A percentile compares a stretch with the other conserved stretches of the same genome.
Conservation (phyloP, 176 grass and related monocot species). For the Metroxylon sagu region DNA sequence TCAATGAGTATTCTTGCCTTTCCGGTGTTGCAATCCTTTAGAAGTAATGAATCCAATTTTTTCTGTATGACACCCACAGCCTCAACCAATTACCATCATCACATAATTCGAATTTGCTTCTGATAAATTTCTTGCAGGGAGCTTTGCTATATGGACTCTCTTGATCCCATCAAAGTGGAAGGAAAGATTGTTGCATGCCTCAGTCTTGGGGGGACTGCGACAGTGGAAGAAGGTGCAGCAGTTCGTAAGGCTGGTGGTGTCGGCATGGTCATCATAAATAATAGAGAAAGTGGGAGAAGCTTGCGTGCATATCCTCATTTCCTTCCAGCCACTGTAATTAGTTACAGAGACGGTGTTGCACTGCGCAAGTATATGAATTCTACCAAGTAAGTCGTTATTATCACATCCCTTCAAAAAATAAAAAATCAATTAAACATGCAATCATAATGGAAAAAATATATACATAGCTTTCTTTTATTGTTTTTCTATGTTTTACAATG, state of each 20-base stretch:
- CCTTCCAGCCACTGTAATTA: slow-evolving; percentile 64
- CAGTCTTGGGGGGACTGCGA: background rate
- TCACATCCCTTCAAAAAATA: too few species aligned
- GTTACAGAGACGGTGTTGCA: slow-evolving; percentile 24
- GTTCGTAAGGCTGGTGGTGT: slow-evolving; percentile 37
- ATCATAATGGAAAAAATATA: too few species aligned
- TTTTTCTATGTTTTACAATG: too few species aligned
- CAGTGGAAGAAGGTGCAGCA: slow-evolving; percentile 23
- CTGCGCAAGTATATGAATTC: slow-evolving; percentile 40
- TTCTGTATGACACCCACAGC: too few species aligned
- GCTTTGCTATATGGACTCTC: slow-evolving; percentile 20
- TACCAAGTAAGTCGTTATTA: slow-evolving; percentile 20
- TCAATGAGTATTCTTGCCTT: too few species aligned
- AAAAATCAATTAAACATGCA: too few species aligned
- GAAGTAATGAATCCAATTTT: too few species aligned
- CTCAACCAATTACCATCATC: too few species aligned
- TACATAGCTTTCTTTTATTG: too few species aligned
- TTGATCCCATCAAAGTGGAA: slow-evolving; percentile 39
- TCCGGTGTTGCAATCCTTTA: too few species aligned
- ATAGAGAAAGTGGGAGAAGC: slow-evolving; percentile 7
- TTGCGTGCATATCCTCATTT: slow-evolving; percentile 44
- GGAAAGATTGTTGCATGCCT: slow-evolving; percentile 64
- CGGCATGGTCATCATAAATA: slow-evolving; percentile 60
- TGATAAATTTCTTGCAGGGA: slow-evolving; percentile 7
- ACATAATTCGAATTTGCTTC: too few species aligned